Conservation (phyloP, 306 rosid species). For the Cucurbita pepo region DNA sequence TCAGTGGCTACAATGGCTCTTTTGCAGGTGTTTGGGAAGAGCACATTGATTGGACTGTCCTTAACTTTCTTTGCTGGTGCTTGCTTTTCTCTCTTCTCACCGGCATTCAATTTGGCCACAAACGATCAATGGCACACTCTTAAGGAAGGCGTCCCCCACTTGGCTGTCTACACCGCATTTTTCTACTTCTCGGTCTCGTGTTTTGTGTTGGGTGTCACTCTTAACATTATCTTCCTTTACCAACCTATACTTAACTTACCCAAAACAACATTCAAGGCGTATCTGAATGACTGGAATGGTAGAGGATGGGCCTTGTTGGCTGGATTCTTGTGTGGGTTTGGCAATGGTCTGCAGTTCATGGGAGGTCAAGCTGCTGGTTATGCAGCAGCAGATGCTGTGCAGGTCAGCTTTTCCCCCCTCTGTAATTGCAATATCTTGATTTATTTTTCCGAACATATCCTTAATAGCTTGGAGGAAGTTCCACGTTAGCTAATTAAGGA, state of each 20-base stretch:
- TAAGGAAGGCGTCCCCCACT: slow-evolving; percentile 64
- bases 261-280: slow-evolving; percentile 57
- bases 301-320: slow-evolving; percentile 93
- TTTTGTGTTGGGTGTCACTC: slow-evolving; percentile 47
- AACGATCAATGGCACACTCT: slow-evolving; percentile 86
- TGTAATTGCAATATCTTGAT: no score
- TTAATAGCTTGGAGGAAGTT: neutral
- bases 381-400: slow-evolving; percentile 98
- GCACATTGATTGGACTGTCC: slow-evolving; percentile 42
- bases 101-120: slow-evolving; percentile 87
- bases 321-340: slow-evolving; percentile 80
- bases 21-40: slow-evolving; percentile 71
- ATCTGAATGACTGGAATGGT: slow-evolving; percentile 68
- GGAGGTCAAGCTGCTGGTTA: slow-evolving; percentile 98
- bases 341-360: slow-evolving; percentile 94
- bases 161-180: slow-evolving; percentile 74
- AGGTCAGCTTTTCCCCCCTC: slow-evolving; percentile 32
- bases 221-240: slow-evolving; percentile 66
- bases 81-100: slow-evolving; percentile 83
- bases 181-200: slow-evolving; percentile 84
- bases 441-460: neutral
- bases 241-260: slow-evolving; percentile 55
- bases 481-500: no score
- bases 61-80: slow-evolving; percentile 66
- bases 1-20: neutral